Evolutionary conservation across 345 rosid genomes (phyloP).

Genomic region (Citrus reticulata): DNA sequence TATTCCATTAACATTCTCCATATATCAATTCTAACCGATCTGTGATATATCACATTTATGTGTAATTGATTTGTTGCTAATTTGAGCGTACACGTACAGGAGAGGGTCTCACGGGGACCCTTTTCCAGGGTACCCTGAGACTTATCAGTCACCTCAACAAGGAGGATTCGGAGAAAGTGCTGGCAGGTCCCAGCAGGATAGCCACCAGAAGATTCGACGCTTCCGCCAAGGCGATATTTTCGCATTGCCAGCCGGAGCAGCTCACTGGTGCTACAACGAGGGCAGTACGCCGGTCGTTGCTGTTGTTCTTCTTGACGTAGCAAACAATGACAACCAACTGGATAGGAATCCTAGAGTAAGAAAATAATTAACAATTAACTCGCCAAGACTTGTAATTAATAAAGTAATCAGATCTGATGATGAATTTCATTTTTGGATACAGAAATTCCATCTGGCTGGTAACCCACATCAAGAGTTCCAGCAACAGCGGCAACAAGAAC

Average conservation of each 20-base stretch:
- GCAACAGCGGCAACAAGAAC: not conserved
- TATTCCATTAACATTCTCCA: no score
- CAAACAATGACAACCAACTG: slow-evolving; percentile 59
- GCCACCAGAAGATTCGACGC: slow-evolving; percentile 53
- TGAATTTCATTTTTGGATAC: not conserved
- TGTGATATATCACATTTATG: not conserved
- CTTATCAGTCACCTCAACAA: slow-evolving; percentile 48
- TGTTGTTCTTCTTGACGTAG: slow-evolving; percentile 31
- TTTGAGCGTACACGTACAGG: slow-evolving; percentile 22
- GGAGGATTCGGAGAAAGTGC: slow-evolving; percentile 17
- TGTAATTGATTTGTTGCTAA: not conserved
- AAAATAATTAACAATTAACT: not conserved
- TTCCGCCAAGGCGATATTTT: slow-evolving; percentile 46
- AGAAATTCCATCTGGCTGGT: slow-evolving; percentile 72
- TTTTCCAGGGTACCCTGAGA: slow-evolving; percentile 72
- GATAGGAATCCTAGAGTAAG: slow-evolving; percentile 61
- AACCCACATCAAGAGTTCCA: slow-evolving; percentile 49
- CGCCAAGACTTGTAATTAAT: not conserved
- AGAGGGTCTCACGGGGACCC: slow-evolving; percentile 36
- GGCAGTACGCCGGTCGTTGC: slow-evolving; percentile 43
- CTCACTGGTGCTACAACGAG: slow-evolving; percentile 58
- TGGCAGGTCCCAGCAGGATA: slow-evolving; percentile 34
- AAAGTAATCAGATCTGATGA: not conserved
- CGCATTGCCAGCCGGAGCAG: slow-evolving; percentile 47
- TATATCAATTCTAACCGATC: no score